Percentiles rank a stretch among this genome's conserved stretches.
Evolutionary conservation across 345 rosid genomes (phyloP).

Genomic region (Salix koriyanagi): DNA sequence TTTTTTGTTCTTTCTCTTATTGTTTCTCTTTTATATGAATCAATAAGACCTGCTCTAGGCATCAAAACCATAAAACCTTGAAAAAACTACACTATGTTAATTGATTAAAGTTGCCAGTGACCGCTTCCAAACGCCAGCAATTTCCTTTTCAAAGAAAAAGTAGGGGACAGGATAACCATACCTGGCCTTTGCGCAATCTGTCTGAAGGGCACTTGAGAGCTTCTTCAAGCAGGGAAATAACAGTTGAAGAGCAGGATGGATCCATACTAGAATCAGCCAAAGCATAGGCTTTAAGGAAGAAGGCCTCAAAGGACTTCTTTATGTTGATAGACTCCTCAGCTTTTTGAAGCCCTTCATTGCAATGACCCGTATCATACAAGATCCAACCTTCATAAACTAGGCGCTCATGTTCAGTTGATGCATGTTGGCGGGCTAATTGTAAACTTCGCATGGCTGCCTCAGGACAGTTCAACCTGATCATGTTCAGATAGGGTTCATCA

Average conservation of each 20-base stretch:
- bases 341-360: conserved; percentile 86
- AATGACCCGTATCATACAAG: conserved; percentile 91
- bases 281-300: conserved; percentile 96
- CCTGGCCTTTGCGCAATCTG: conserved; percentile 98
- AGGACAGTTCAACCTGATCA: conserved; percentile 83
- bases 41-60: background rate
- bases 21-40: background rate
- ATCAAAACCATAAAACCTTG: background rate
- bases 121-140: background rate
- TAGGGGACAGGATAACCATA: conserved; percentile 29
- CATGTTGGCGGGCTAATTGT: conserved; percentile 85
- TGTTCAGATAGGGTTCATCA: background rate
- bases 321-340: conserved; percentile 82
- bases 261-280: conserved; percentile 92
- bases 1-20: background rate
- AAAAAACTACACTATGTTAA: background rate
- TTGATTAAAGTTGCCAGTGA: background rate
- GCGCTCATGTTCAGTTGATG: conserved; percentile 80
- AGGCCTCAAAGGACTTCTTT: conserved; percentile 94
- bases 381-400: conserved; percentile 98
- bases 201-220: conserved; percentile 97
- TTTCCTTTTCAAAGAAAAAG: background rate
- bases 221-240: conserved; percentile 87
- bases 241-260: conserved; percentile 68
- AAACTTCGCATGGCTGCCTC: conserved; percentile 97